Conservation (phyloP, 164 flowering plant species). For the Vitis rupestris region DNA sequence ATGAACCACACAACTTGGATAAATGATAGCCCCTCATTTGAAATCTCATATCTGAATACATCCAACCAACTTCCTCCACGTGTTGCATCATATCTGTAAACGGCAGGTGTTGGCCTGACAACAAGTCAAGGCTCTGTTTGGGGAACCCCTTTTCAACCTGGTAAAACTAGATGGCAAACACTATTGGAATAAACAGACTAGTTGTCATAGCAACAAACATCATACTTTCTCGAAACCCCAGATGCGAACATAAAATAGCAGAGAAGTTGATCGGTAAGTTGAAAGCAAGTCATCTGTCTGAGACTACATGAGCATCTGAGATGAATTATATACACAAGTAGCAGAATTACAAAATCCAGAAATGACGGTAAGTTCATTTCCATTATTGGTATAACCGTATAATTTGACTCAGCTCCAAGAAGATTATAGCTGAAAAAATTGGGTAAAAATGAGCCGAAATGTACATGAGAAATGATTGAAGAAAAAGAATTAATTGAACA, state of each 20-base stretch:
- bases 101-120: too few species aligned
- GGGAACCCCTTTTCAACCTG: too few species aligned
- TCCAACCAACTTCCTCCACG: constrained; percentile 45
- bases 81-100: constrained; percentile 23
- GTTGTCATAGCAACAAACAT: too few species aligned
- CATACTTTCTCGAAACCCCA: too few species aligned
- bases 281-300: background rate
- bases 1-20: constrained; percentile 23
- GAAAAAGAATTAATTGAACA: constrained; percentile 14
- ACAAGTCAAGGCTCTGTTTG: too few species aligned
- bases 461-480: constrained; percentile 24
- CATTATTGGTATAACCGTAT: constrained; percentile 12
- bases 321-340: constrained; percentile 20
- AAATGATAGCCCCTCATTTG: constrained; percentile 26
- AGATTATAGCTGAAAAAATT: constrained; percentile 18
- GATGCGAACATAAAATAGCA: background rate
- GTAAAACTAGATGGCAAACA: too few species aligned
- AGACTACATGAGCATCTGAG: background rate
- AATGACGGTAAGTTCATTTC: constrained; percentile 15
- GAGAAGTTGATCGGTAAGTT: background rate
- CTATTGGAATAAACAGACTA: too few species aligned
- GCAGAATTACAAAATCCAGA: constrained; percentile 8
- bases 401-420: constrained; percentile 21
- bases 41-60: constrained; percentile 36
- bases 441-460: constrained; percentile 16